These are phyloP conservation scores for Lupinus albus DNA, from an alignment of 306 rosid species.

Conservation along the genomic window DNA sequence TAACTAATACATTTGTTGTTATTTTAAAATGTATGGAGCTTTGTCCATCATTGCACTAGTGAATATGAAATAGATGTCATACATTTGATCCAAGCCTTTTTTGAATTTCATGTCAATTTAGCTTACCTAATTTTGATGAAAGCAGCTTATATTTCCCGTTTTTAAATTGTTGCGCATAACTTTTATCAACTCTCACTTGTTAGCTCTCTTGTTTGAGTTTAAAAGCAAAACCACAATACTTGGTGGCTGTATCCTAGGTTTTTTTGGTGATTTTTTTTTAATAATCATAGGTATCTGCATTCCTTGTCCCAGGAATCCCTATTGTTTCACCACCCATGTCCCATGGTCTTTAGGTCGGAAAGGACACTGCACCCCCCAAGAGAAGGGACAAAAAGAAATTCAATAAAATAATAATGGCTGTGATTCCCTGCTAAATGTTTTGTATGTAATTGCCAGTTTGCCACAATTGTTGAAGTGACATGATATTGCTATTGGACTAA, in stretches of 20 bases:
- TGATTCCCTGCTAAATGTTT: conserved; percentile 14
- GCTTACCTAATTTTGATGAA: conserved; percentile 10
- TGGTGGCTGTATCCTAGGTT: not conserved
- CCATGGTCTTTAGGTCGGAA: conserved; percentile 10
- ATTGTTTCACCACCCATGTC: conserved; percentile 13
- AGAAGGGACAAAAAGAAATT: conserved; percentile 6
- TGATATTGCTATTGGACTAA: conserved; percentile 25
- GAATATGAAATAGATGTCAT: conserved; percentile 27
- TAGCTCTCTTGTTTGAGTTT: conserved; percentile 31
- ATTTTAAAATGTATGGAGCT: conserved; percentile 14
- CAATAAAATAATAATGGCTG: conserved; percentile 4
- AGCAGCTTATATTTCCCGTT: not conserved
- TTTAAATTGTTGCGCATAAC: not conserved
- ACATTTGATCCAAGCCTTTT: conserved; percentile 26
- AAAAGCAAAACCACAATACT: not conserved
- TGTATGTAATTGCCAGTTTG: conserved; percentile 12
- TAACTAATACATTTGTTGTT: conserved; percentile 26
- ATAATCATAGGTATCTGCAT: conserved; percentile 2
- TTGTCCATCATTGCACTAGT: conserved; percentile 20
- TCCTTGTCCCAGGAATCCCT: not conserved
- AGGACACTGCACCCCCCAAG: not conserved
- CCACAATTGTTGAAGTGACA: conserved; percentile 12
- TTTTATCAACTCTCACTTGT: not conserved
- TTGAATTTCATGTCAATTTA: not conserved
- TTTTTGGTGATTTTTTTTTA: not conserved